These are phyloP conservation scores for Dalbergia cultrata DNA, from an alignment of 306 rosid genomes.

Conservation along the genomic window DNA sequence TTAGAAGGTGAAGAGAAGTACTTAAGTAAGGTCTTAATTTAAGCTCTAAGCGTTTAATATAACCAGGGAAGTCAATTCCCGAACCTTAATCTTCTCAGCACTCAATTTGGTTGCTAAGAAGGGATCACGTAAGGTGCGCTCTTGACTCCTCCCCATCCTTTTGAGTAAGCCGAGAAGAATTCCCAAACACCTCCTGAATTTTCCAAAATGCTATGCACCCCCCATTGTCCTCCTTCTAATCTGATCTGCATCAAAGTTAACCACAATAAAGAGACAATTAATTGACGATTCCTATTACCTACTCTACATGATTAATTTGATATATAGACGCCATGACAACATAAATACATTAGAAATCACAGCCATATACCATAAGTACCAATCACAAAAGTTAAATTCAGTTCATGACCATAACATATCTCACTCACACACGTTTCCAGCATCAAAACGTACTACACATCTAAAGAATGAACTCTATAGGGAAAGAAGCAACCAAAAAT, in stretches of 20 bases:
- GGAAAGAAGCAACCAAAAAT: neutral
- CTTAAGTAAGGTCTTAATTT: conserved; percentile 41
- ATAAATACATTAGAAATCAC: neutral
- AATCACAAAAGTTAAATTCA: neutral
- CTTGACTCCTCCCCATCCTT: conserved; percentile 83
- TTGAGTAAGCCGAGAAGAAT: conserved; percentile 46
- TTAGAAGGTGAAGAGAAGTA: conserved; percentile 51
- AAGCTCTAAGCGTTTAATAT: conserved; percentile 49
- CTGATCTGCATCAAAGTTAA: conserved; percentile 55
- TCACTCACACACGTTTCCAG: neutral
- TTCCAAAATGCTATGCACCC: conserved; percentile 42
- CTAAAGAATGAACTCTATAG: neutral
- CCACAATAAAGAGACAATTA: neutral
- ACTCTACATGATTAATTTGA: neutral
- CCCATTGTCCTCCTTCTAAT: conserved; percentile 51
- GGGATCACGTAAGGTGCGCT: conserved; percentile 87
- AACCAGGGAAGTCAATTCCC: conserved; percentile 94
- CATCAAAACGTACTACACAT: neutral
- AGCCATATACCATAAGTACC: neutral
- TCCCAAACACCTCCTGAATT: conserved; percentile 47
- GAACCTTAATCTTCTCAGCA: conserved; percentile 80
- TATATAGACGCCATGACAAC: neutral
- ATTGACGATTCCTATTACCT: neutral
- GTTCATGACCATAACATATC: neutral
- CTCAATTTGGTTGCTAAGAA: conserved; percentile 42